Percentiles rank a stretch among this genome's conserved stretches.
Conservation (phyloP, 495 filamentous ascomycete species). For the Podospora conica region DNA sequence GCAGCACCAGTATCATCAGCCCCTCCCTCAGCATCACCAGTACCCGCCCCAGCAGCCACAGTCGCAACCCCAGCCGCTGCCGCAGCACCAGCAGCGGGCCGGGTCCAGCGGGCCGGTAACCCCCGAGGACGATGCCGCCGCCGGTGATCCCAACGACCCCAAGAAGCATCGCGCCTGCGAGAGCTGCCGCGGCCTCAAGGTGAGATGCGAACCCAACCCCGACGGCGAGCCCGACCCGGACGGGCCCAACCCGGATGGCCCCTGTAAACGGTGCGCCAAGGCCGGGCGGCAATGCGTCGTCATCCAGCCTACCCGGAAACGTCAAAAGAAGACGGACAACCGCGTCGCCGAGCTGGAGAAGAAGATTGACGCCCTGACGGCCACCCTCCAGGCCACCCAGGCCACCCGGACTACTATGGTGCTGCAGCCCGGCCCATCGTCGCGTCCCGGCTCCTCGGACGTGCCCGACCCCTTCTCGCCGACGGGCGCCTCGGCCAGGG, state of each 20-base stretch:
- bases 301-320: conserved; percentile 74
- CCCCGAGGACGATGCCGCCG: conserved; percentile 11
- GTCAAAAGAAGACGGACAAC: conserved; percentile 90
- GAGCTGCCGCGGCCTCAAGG: conserved; percentile 82
- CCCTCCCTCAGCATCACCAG: not conserved
- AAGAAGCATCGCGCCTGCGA: conserved; percentile 90
- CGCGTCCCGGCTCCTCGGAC: not conserved
- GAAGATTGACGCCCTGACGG: conserved; percentile 86
- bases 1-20: conserved; percentile 6
- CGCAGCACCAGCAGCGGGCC: not conserved
- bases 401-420: conserved; percentile 11
- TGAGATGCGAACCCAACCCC: conserved; percentile 74
- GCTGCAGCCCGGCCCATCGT: not conserved
- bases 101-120: conserved; percentile 9
- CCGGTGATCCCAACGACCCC: conserved; percentile 47
- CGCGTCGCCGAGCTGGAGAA: conserved; percentile 89
- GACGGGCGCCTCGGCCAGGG: not conserved
- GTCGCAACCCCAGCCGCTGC: not conserved
- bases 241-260: conserved; percentile 46
- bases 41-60: conserved; percentile 6
- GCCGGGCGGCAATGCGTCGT: conserved; percentile 73
- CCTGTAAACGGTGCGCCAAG: conserved; percentile 85
- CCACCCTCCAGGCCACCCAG: conserved; percentile 58
- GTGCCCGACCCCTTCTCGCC: not conserved
- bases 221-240: conserved; percentile 6